Base-by-base conservation (phyloP, 805 yeast species). In the Sungouiozyma ichnusensis region DNA sequence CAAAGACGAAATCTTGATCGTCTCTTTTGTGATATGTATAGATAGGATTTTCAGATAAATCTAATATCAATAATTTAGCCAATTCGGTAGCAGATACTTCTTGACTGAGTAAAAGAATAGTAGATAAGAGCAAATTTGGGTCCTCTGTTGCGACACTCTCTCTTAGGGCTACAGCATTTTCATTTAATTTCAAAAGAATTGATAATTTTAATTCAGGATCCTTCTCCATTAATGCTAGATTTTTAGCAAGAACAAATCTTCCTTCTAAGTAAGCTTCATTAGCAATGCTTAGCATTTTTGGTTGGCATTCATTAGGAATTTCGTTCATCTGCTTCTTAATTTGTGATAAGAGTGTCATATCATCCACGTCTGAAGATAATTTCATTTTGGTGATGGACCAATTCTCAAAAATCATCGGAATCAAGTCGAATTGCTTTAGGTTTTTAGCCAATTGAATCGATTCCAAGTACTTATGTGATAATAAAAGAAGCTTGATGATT, bases 351-450 rank as follows among this genome's bases (percentile, higher is more conserved):
- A 90, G 60, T 32, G 75, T 76, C 4, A 68, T 66, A 54, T 90
- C 97, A 1, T 73, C 68, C 16, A 70, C 48, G 20, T 70, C 72
- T 5, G 69, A 52, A 14, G 81, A 79, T 24, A 63, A 62, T 44
- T 69, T 71, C 18, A 88, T 76, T 54, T 85, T 83, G 29, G 72
- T 63, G 44, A 80, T 74, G 4, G 95, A 88, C 97, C 97, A 92
- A 48, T 79, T 73, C 2, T 76, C 68, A 53, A 81, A 82, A 0
- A 92, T 73, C 14, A 20, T 35, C 1, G 53, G 60, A 47, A 53
- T 73, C 73, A 39, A 64, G 66, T 36, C 74, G 8, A 19, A 9
- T 77, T 39, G 66, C 60, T 62, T 64, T 49, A 70, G 66, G 20
- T 73, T 65, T 15, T 72, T 69, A 4, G 83, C 72, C 1, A 87